Conservation (phyloP, 371 early-diverging fungal genomes). For the Phascolomyces articulosus region DNA sequence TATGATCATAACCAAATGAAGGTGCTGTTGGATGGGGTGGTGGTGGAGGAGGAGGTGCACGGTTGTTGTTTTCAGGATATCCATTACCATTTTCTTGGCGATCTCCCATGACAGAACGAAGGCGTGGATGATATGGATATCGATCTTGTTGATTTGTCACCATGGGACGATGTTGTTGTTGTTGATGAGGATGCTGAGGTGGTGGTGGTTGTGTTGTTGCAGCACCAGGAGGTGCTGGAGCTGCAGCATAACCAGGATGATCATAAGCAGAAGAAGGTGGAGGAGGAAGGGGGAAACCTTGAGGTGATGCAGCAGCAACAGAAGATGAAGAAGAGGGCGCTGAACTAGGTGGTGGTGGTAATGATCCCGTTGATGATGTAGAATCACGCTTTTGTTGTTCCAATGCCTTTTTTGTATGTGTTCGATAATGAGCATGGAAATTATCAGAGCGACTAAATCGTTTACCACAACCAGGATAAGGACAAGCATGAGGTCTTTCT, state of each 20-base stretch:
- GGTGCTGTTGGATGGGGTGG: background rate
- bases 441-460: slow-evolving; percentile 81
- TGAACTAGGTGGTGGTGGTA: slow-evolving; percentile 4
- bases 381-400: slow-evolving; percentile 31
- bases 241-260: slow-evolving; percentile 4
- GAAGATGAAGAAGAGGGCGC: no score
- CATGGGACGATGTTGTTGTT: background rate
- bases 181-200: background rate
- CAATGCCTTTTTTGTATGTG: slow-evolving; percentile 51
- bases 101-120: background rate
- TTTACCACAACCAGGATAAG: slow-evolving; percentile 69
- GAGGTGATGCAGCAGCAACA: background rate
- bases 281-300: slow-evolving; percentile 2
- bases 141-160: slow-evolving; percentile 14
- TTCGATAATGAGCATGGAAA: slow-evolving; percentile 63
- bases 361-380: background rate
- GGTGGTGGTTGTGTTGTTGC: background rate
- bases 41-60: background rate
- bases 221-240: slow-evolving; percentile 5
- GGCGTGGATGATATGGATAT: slow-evolving; percentile 19
- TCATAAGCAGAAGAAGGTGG: slow-evolving; percentile 6
- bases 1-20: background rate
- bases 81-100: slow-evolving; percentile 2
- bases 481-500: slow-evolving; percentile 70
- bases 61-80: background rate